These are phyloP conservation scores for Dictyostelium capitatum DNA, from an alignment of 78 protist species.

Conservation along the genomic window DNA sequence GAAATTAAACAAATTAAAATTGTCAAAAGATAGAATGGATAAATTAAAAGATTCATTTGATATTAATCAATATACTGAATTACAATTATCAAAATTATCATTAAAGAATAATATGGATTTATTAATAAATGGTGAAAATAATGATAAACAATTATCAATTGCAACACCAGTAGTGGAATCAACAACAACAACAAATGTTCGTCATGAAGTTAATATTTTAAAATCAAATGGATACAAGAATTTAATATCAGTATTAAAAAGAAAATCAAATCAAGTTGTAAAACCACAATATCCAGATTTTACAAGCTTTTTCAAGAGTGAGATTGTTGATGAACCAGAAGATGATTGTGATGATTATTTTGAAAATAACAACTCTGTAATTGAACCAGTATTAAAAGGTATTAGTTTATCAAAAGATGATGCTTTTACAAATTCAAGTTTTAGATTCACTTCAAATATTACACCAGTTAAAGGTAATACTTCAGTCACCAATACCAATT, in stretches of 20 bases:
- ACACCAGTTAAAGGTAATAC: constrained; percentile 32
- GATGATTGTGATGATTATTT: not conserved
- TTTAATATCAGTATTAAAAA: constrained; percentile 20
- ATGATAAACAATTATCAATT: not conserved
- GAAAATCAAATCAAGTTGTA: constrained; percentile 14
- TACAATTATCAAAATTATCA: constrained; percentile 20
- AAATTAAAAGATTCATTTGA: constrained; percentile 9
- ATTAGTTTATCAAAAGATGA: constrained; percentile 8
- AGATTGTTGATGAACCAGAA: not conserved
- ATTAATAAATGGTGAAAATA: not conserved
- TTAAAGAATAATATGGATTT: not conserved
- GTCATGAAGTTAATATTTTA: constrained; percentile 10
- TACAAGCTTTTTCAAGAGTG: constrained; percentile 14
- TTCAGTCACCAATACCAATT: no score
- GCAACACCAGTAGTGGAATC: not conserved
- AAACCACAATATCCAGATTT: constrained; percentile 40
- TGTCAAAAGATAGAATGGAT: constrained; percentile 1
- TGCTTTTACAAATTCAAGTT: constrained; percentile 25
- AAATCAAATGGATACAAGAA: constrained; percentile 6
- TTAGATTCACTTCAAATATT: constrained; percentile 9
- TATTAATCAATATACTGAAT: constrained; percentile 11
- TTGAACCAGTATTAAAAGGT: constrained; percentile 8
- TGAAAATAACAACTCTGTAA: not conserved
- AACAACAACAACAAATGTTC: not conserved
- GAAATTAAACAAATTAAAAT: constrained; percentile 2